A percentile compares a stretch with the other conserved stretches of the same genome.
phyloP scores from a whole-genome alignment of 805 yeast species.

The Zygotorulaspora chibaensis region DNA sequence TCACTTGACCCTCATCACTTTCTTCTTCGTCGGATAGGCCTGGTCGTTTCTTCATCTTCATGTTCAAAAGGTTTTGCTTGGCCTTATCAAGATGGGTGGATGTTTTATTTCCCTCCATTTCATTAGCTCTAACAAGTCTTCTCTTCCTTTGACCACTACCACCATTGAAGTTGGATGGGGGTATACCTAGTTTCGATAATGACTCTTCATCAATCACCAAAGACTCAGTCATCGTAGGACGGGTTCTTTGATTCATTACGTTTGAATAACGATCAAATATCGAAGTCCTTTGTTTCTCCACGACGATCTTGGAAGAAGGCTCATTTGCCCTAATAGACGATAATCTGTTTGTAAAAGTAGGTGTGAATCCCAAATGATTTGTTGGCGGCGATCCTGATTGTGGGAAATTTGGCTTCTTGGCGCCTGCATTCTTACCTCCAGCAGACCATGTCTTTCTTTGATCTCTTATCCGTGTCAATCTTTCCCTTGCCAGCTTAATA shows the following conservation, averaged over 20 bases:
- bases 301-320: slow-evolving; percentile 36
- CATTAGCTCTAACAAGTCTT: slow-evolving; percentile 40
- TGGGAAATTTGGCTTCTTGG: not conserved
- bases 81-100: slow-evolving; percentile 34
- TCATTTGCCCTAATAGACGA: slow-evolving; percentile 14
- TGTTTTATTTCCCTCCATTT: slow-evolving; percentile 20
- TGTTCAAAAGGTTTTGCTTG: slow-evolving; percentile 26
- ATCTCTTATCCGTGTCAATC: slow-evolving; percentile 29
- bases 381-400: slow-evolving; percentile 1
- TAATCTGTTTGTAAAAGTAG: slow-evolving; percentile 20
- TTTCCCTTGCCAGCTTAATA: slow-evolving; percentile 33
- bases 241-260: slow-evolving; percentile 22
- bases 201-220: slow-evolving; percentile 15
- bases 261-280: slow-evolving; percentile 37
- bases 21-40: slow-evolving; percentile 20
- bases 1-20: slow-evolving; percentile 25
- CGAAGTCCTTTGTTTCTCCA: slow-evolving; percentile 36
- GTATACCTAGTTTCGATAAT: slow-evolving; percentile 15
- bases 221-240: slow-evolving; percentile 10
- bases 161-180: slow-evolving; percentile 8
- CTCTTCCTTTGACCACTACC: slow-evolving; percentile 33
- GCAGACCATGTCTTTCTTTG: slow-evolving; percentile 28
- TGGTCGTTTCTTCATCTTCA: slow-evolving; percentile 16
- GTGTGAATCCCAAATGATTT: slow-evolving; percentile 24
- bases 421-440: slow-evolving; percentile 2